Conservation (phyloP, 2,329 filamentous ascomycete species). For the Penicillium sp. region DNA sequence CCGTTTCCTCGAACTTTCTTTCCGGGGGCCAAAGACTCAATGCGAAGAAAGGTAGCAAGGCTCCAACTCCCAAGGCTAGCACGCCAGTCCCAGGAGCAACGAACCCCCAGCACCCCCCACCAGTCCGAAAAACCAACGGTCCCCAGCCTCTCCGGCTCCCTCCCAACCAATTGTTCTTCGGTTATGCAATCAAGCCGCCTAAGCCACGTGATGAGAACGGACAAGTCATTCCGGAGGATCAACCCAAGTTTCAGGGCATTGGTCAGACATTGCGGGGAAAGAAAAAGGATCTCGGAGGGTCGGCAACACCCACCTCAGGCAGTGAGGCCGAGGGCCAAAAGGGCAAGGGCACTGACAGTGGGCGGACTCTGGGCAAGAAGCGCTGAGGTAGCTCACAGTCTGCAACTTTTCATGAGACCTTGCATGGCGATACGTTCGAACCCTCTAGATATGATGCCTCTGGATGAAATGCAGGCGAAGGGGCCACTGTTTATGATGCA, state of each 20-base stretch:
- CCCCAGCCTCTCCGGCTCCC: slow-evolving; percentile 84
- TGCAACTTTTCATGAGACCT: slow-evolving; percentile 6
- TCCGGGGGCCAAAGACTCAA: slow-evolving; percentile 80
- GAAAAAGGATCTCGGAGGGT: slow-evolving; percentile 61
- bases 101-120: slow-evolving; percentile 49
- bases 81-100: slow-evolving; percentile 69
- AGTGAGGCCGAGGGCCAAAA: slow-evolving; percentile 36
- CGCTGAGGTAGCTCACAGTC: slow-evolving; percentile 13
- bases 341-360: slow-evolving; percentile 21
- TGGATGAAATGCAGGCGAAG: slow-evolving; percentile 9
- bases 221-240: slow-evolving; percentile 64
- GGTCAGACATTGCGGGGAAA: slow-evolving; percentile 81
- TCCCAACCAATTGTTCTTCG: slow-evolving; percentile 93
- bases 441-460: slow-evolving; percentile 13
- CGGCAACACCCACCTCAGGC: slow-evolving; percentile 42
- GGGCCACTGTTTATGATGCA: slow-evolving; percentile 7
- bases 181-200: slow-evolving; percentile 88
- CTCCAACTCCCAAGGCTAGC: slow-evolving; percentile 70
- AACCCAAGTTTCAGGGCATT: slow-evolving; percentile 79
- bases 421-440: slow-evolving; percentile 14
- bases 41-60: slow-evolving; percentile 79
- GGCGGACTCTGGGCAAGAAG: slow-evolving; percentile 27
- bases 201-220: slow-evolving; percentile 73
- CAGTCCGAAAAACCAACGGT: slow-evolving; percentile 66
- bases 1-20: slow-evolving; percentile 76